Conservation (phyloP, 768 basidiomycete genomes). For the Russula virescens region DNA sequence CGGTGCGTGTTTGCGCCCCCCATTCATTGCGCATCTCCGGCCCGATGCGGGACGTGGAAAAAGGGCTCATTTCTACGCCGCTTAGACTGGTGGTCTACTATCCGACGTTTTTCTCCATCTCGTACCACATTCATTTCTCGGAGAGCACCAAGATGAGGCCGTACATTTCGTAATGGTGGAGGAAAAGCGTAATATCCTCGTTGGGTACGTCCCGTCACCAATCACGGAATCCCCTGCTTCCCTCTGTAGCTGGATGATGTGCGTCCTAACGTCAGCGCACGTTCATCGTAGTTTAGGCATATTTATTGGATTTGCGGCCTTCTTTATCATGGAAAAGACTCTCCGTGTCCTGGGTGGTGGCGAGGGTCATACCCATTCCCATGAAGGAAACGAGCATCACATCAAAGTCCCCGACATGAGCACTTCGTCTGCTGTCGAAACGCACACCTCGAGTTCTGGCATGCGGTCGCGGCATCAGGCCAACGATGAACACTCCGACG, state of each 20-base stretch:
- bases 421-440: conserved; percentile 43
- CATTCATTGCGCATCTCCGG: background rate
- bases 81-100: conserved; percentile 79
- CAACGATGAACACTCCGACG: conserved; percentile 25
- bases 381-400: conserved; percentile 40
- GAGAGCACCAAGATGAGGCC: conserved; percentile 68
- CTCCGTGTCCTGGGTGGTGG: conserved; percentile 72
- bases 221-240: background rate
- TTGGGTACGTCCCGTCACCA: conserved; percentile 52
- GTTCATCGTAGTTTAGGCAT: conserved; percentile 56
- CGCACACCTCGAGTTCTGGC: conserved; percentile 38
- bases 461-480: conserved; percentile 35
- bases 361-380: conserved; percentile 55
- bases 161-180: conserved; percentile 81
- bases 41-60: background rate
- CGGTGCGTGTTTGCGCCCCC: conserved; percentile 43
- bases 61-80: conserved; percentile 8
- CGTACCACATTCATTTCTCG: conserved; percentile 88
- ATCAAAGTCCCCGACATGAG: conserved; percentile 30
- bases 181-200: conserved; percentile 84
- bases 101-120: conserved; percentile 92
- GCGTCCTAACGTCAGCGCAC: conserved; percentile 17
- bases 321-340: conserved; percentile 92
- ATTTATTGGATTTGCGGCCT: conserved; percentile 81
- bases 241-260: background rate